phyloP scores from a whole-genome alignment of 805 yeast species.

The Candida saitoana region DNA sequence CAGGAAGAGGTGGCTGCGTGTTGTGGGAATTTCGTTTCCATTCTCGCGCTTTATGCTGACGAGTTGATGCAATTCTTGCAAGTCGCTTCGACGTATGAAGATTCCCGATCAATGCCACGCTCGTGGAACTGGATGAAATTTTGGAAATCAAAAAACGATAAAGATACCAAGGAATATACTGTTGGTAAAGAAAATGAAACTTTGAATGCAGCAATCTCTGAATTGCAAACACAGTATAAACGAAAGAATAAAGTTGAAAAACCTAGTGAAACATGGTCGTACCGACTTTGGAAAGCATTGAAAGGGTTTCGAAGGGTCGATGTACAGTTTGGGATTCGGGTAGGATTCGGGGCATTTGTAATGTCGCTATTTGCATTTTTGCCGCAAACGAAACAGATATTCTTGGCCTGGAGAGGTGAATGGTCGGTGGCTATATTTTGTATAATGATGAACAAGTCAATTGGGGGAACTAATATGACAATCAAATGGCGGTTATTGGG shows the following conservation, averaged over 20 bases:
- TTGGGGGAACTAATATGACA: constrained; percentile 82
- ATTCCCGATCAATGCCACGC: constrained; percentile 17
- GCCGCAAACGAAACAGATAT: constrained; percentile 49
- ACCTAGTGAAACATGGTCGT: constrained; percentile 8
- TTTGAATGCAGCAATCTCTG: constrained; percentile 32
- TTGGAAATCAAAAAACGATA: constrained; percentile 33
- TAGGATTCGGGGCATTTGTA: constrained; percentile 69
- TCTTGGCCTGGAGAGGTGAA: constrained; percentile 70
- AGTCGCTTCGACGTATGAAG: constrained; percentile 39
- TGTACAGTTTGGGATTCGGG: constrained; percentile 74
- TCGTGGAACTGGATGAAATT: constrained; percentile 53
- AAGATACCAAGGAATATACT: neutral
- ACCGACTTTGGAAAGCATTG: constrained; percentile 45
- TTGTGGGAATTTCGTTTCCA: constrained; percentile 73
- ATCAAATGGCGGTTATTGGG: constrained; percentile 72
- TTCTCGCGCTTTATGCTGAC: constrained; percentile 57
- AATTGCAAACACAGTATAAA: constrained; percentile 25
- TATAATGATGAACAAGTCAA: constrained; percentile 78
- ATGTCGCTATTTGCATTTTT: constrained; percentile 66
- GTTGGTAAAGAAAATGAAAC: constrained; percentile 14
- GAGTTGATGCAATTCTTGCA: constrained; percentile 51
- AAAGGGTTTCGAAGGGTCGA: constrained; percentile 59
- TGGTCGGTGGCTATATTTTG: constrained; percentile 83
- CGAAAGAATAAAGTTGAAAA: constrained; percentile 3
- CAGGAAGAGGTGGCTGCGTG: constrained; percentile 82